A percentile compares a stretch with the other conserved stretches of the same genome.
These are phyloP conservation scores for Acanthamoeba lenticulata DNA, from an alignment of 208 protist genomes.

Conservation along the genomic window DNA sequence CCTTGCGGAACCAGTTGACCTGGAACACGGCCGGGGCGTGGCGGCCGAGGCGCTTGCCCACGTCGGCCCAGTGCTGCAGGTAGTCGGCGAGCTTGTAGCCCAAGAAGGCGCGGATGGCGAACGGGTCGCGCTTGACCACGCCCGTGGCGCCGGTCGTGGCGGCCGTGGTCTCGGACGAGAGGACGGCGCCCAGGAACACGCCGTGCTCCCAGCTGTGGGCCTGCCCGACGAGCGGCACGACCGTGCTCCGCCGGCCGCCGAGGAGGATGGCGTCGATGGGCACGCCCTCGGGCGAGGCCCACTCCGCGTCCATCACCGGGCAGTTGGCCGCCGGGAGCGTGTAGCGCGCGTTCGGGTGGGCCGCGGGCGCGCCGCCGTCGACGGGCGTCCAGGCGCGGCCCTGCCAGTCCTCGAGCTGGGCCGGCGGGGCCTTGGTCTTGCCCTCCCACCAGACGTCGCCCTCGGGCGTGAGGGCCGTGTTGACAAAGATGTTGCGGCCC, in stretches of 20 bases:
- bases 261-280: conserved; percentile 89
- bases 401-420: conserved; percentile 81
- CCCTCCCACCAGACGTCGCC: conserved; percentile 91
- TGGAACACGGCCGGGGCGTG: conserved; percentile 86
- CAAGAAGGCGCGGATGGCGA: conserved; percentile 90
- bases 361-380: conserved; percentile 59
- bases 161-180: conserved; percentile 86
- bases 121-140: conserved; percentile 84
- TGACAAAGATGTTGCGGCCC: conserved; percentile 86
- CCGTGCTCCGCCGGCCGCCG: conserved; percentile 82
- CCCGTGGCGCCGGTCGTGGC: conserved; percentile 80
- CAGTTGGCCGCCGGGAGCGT: conserved; percentile 84
- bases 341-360: conserved; percentile 90
- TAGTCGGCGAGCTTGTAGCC: conserved; percentile 92
- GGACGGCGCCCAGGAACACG: conserved; percentile 83
- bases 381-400: conserved; percentile 84
- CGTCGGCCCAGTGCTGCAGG: conserved; percentile 87
- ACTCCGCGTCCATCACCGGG: conserved; percentile 84
- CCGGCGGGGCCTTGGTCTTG: conserved; percentile 82
- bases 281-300: conserved; percentile 83
- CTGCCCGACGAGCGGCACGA: conserved; percentile 86
- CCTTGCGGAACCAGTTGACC: conserved; percentile 90
- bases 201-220: conserved; percentile 87
- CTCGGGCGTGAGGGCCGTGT: conserved; percentile 85
- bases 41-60: conserved; percentile 64